phyloP scores from a whole-genome alignment of 2,329 filamentous ascomycete species.

The Fusarium sacchari region DNA sequence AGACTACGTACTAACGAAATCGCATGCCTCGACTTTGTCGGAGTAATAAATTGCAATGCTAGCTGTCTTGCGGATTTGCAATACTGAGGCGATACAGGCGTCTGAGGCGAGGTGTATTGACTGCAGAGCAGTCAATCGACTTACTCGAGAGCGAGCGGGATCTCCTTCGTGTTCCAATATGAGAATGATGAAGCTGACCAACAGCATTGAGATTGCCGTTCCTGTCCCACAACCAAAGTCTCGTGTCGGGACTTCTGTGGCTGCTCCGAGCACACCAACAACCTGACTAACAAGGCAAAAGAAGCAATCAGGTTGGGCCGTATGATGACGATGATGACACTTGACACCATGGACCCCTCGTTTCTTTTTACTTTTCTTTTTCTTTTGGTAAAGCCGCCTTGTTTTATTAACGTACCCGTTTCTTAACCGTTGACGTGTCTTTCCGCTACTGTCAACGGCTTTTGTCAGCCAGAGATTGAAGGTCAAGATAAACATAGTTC shows the following conservation, averaged over 20 bases:
- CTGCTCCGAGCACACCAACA: conserved; percentile 17
- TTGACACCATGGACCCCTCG: conserved; percentile 31
- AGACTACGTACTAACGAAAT: background rate
- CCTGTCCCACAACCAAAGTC: conserved; percentile 19
- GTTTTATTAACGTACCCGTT: background rate
- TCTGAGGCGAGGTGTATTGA: background rate
- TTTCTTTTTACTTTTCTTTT: conserved; percentile 6
- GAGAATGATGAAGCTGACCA: background rate
- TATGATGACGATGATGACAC: conserved; percentile 40
- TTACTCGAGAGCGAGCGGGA: background rate
- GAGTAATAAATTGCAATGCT: background rate
- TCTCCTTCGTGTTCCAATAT: background rate
- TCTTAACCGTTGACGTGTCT: conserved; percentile 29
- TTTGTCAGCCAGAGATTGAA: conserved; percentile 8
- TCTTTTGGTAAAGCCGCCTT: background rate
- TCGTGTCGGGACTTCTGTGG: conserved; percentile 35
- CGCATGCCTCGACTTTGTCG: background rate
- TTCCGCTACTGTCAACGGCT: conserved; percentile 13
- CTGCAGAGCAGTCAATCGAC: background rate
- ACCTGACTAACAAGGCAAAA: conserved; percentile 7
- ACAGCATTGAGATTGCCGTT: background rate
- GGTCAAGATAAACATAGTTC: background rate
- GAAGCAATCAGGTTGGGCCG: conserved; percentile 13
- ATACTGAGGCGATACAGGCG: background rate
- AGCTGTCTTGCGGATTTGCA: background rate